phyloP scores from a whole-genome alignment of 1,284 basidiomycete species.

The Taiwanofungus camphoratus region DNA sequence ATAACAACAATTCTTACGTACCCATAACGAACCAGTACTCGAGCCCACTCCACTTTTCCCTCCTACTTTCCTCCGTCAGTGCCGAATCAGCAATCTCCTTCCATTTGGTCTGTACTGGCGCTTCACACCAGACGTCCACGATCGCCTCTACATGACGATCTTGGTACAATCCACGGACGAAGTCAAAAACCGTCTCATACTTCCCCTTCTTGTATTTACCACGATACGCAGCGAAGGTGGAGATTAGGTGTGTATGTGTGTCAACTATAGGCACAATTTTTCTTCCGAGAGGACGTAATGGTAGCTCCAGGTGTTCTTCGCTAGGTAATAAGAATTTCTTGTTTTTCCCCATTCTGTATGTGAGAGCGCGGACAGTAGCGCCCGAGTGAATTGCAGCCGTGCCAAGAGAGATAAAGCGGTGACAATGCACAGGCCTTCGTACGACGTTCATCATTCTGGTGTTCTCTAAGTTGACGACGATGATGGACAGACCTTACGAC shows the following conservation, averaged over 20 bases:
- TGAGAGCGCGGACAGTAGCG: background rate
- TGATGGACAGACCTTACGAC: no score
- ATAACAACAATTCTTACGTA: no score
- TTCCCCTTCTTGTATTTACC: slow-evolving; percentile 50
- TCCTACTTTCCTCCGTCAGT: slow-evolving; percentile 40
- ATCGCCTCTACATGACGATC: slow-evolving; percentile 55
- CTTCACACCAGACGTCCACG: slow-evolving; percentile 83
- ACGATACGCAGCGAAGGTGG: slow-evolving; percentile 61
- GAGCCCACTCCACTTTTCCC: slow-evolving; percentile 52
- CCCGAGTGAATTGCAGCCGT: background rate
- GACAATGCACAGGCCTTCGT: no score
- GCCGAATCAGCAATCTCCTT: slow-evolving; percentile 71
- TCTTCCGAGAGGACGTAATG: slow-evolving; percentile 19
- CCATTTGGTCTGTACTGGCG: slow-evolving; percentile 57
- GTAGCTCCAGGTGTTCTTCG: slow-evolving; percentile 25
- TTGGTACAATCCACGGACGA: slow-evolving; percentile 55
- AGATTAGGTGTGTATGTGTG: slow-evolving; percentile 74
- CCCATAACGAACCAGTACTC: slow-evolving; percentile 77
- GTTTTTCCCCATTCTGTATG: slow-evolving; percentile 28
- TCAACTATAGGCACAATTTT: slow-evolving; percentile 54
- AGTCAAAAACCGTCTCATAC: slow-evolving; percentile 53
- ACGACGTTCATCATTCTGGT: no score
- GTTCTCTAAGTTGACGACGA: background rate
- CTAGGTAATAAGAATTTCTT: slow-evolving; percentile 23
- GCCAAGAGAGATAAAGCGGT: background rate